Evolutionary conservation across 2,329 filamentous ascomycete species (phyloP).

Genomic region (Fusarium proliferatum): DNA sequence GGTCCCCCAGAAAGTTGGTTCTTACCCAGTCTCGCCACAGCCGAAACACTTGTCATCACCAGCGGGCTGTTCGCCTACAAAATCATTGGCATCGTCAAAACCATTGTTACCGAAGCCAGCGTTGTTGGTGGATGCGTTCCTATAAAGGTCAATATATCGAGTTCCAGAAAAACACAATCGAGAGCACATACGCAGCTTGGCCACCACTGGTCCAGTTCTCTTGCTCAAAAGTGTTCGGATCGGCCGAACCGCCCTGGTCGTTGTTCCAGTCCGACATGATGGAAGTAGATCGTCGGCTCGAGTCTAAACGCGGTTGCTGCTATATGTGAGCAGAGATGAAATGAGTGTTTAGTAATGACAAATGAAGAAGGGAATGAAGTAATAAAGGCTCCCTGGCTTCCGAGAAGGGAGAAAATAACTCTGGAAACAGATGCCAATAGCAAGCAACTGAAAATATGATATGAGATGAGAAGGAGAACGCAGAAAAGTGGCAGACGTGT

Average conservation of each 20-base stretch:
- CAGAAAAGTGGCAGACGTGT: background rate
- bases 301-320: background rate
- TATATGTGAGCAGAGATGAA: background rate
- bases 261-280: conserved; percentile 25
- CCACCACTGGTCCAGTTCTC: conserved; percentile 1
- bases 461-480: background rate
- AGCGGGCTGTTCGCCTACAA: conserved; percentile 6
- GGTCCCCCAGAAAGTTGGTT: background rate
- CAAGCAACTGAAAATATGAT: background rate
- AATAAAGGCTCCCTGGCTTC: background rate
- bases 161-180: too few relatives aligned
- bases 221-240: conserved; percentile 4
- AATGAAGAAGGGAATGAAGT: background rate
- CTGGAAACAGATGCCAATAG: background rate
- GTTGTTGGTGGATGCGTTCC: conserved; percentile 5
- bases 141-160: background rate
- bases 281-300: background rate
- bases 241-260: conserved; percentile 11
- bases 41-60: conserved; percentile 47
- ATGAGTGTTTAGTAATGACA: background rate
- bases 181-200: conserved; percentile 14
- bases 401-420: background rate
- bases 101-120: background rate
- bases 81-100: conserved; percentile 8
- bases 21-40: conserved; percentile 52